Evolutionary conservation across 2,329 filamentous ascomycete genomes (phyloP).

Genomic region (Colletotrichum chlorophyti): DNA sequence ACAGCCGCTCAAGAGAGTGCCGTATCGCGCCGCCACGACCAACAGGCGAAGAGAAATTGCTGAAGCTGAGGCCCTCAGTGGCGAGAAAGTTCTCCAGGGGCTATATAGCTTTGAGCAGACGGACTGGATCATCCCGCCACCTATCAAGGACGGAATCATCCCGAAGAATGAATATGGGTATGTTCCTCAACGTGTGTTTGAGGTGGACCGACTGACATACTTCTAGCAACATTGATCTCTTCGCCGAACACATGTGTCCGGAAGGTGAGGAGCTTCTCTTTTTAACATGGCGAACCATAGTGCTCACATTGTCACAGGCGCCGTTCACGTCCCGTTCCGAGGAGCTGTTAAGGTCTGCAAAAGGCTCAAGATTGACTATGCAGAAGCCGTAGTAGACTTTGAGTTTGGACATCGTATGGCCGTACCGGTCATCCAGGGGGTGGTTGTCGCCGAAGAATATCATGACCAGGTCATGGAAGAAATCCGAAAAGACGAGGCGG

Average conservation of each 20-base stretch:
- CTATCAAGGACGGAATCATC: constrained; percentile 83
- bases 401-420: constrained; percentile 96
- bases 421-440: constrained; percentile 88
- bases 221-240: constrained; percentile 85
- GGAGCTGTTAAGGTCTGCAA: constrained; percentile 83
- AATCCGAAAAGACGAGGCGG: constrained; percentile 78
- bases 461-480: constrained; percentile 77
- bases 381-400: constrained; percentile 94
- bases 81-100: constrained; percentile 85
- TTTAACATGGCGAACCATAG: neutral
- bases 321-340: constrained; percentile 81
- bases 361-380: constrained; percentile 83
- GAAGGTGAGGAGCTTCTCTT: constrained; percentile 38
- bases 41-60: constrained; percentile 89
- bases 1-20: constrained; percentile 82
- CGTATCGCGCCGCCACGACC: constrained; percentile 88
- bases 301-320: constrained; percentile 48
- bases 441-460: constrained; percentile 86
- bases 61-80: constrained; percentile 79
- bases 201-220: neutral
- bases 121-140: constrained; percentile 91
- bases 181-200: constrained; percentile 1
- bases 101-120: constrained; percentile 87
- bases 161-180: constrained; percentile 90
- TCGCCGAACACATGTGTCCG: constrained; percentile 92